These are phyloP conservation scores for Cordyceps cicadae DNA, from an alignment of 2,329 filamentous ascomycete genomes.

Conservation along the genomic window DNA sequence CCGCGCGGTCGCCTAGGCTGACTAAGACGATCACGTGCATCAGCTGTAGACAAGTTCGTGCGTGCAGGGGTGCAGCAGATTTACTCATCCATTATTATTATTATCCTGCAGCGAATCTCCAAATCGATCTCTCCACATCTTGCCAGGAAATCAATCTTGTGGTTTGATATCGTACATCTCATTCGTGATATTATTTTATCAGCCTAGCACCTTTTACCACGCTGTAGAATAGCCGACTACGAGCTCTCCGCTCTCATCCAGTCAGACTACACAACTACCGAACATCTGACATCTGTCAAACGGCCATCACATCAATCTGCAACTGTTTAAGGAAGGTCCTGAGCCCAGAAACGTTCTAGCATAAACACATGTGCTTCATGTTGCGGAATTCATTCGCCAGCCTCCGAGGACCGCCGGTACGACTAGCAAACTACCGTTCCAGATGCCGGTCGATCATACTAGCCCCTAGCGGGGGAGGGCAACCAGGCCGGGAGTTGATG, in stretches of 20 bases:
- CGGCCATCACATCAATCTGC: neutral
- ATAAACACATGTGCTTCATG: neutral
- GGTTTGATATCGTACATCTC: neutral
- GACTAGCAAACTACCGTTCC: neutral
- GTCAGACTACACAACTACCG: neutral
- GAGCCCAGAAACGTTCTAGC: neutral
- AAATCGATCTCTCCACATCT: neutral
- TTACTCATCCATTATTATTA: too few relatives aligned
- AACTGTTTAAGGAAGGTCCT: neutral
- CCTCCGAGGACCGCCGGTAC: neutral
- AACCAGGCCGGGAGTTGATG: neutral
- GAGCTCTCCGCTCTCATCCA: neutral
- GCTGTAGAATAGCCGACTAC: neutral
- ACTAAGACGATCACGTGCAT: slow-evolving; percentile 7
- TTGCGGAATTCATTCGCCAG: neutral
- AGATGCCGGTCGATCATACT: neutral
- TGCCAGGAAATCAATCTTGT: neutral
- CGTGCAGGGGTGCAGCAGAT: too few relatives aligned
- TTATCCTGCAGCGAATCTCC: too few relatives aligned
- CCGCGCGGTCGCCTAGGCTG: slow-evolving; percentile 1
- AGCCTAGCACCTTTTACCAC: neutral
- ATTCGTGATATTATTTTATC: neutral
- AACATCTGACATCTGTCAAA: neutral
- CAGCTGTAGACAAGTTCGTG: too few relatives aligned
- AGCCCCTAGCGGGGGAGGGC: neutral